These are phyloP conservation scores for Thalassia testudinum DNA, from an alignment of 116 monocot genomes.

Conservation along the genomic window DNA sequence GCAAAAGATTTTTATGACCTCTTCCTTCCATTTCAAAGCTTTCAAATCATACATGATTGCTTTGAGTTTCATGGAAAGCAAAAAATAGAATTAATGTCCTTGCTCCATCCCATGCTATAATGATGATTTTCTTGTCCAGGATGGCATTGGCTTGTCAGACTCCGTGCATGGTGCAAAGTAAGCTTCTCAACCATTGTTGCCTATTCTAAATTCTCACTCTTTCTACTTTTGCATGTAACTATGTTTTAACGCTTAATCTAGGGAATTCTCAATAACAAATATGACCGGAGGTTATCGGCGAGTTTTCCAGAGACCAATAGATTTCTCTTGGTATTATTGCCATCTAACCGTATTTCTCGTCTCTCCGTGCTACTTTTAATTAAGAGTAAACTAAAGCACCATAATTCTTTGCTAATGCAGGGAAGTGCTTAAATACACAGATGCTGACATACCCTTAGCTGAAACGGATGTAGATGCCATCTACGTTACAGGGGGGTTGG, in stretches of 20 bases:
- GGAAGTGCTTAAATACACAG: slow-evolving; percentile 64
- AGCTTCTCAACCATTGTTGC: slow-evolving; percentile 1
- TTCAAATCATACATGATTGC: no score
- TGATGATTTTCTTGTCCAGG: slow-evolving; percentile 34
- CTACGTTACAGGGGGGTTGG: not conserved
- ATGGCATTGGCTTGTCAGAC: slow-evolving; percentile 72
- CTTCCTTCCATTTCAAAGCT: no score
- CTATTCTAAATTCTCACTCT: no score
- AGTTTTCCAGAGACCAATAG: slow-evolving; percentile 58
- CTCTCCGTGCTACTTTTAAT: not conserved
- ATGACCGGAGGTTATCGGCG: slow-evolving; percentile 70
- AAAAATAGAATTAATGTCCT: no score
- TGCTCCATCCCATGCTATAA: no score
- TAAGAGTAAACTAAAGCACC: not conserved
- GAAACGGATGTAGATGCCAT: slow-evolving; percentile 65
- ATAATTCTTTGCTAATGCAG: slow-evolving; percentile 14
- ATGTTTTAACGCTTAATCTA: slow-evolving; percentile 5
- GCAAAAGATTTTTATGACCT: no score
- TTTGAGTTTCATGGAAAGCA: no score
- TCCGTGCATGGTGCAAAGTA: slow-evolving; percentile 78
- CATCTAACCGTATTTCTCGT: not conserved
- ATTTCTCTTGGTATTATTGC: slow-evolving; percentile 51
- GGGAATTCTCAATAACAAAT: slow-evolving; percentile 80
- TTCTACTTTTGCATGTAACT: not conserved
- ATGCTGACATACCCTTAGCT: slow-evolving; percentile 34